Percentiles rank a stretch among this genome's conserved stretches.
phyloP scores from a whole-genome alignment of 2,329 filamentous ascomycete genomes.

The Celoporthe dispersa region DNA sequence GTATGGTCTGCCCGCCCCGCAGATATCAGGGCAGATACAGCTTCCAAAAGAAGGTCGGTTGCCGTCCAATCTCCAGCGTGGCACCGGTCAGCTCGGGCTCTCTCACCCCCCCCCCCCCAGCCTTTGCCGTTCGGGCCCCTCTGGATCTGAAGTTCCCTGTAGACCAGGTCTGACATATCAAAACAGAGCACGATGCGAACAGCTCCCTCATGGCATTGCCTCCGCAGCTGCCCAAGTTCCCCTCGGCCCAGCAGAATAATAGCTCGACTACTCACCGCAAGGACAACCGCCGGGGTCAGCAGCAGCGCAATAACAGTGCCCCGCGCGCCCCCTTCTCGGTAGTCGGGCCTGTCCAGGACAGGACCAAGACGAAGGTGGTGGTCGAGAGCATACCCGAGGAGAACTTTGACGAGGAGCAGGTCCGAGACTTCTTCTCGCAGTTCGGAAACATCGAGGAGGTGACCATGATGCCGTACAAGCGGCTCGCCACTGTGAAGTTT shows the following conservation, averaged over 20 bases:
- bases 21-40: conserved; percentile 34
- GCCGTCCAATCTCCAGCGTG: neutral
- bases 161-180: conserved; percentile 14
- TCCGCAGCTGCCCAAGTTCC: conserved; percentile 22
- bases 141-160: neutral
- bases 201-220: conserved; percentile 30
- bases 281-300: conserved; percentile 44
- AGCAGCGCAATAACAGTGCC: conserved; percentile 39
- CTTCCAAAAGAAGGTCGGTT: conserved; percentile 40
- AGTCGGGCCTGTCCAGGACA: conserved; percentile 66
- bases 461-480: conserved; percentile 67
- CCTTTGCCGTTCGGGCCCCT: too few species aligned
- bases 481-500: conserved; percentile 72
- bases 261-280: conserved; percentile 34
- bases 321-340: conserved; percentile 64
- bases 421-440: conserved; percentile 71
- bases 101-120: neutral
- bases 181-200: conserved; percentile 56
- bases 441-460: conserved; percentile 71
- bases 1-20: conserved; percentile 31
- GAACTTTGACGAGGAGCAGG: conserved; percentile 65
- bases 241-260: conserved; percentile 29
- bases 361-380: conserved; percentile 69
- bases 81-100: neutral
- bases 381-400: conserved; percentile 79